Conservation (phyloP, 768 basidiomycete genomes). For the Clitopilus passeckerianus region DNA sequence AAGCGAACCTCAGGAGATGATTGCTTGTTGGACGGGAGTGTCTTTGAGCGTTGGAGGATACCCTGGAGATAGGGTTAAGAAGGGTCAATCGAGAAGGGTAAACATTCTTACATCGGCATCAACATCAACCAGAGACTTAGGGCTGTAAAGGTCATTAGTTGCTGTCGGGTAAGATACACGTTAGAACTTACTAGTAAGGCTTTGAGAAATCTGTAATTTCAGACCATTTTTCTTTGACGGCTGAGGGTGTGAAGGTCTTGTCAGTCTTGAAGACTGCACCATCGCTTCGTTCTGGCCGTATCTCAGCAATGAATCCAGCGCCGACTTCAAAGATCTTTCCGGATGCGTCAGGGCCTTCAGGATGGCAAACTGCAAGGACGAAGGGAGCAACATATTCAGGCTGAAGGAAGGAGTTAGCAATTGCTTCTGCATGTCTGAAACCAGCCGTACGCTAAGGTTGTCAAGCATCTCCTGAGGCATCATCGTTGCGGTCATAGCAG, state of each 20-base stretch:
- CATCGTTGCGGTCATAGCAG: conserved; percentile 91
- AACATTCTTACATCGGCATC: conserved; percentile 43
- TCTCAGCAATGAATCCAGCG: conserved; percentile 86
- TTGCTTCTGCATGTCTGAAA: background rate
- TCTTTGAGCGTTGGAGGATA: conserved; percentile 61
- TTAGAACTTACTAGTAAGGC: conserved; percentile 52
- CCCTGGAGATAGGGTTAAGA: conserved; percentile 21
- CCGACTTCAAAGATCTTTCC: conserved; percentile 91
- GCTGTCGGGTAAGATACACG: too few species aligned
- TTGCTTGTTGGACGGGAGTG: conserved; percentile 64
- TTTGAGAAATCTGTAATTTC: conserved; percentile 78
- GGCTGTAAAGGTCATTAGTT: conserved; percentile 37
- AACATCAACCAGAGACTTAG: conserved; percentile 56
- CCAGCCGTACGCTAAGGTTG: conserved; percentile 63
- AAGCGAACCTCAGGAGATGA: conserved; percentile 69
- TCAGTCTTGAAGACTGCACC: conserved; percentile 91
- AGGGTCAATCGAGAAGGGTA: background rate
- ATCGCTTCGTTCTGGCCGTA: conserved; percentile 89
- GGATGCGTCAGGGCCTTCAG: conserved; percentile 72
- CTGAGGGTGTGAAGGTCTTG: conserved; percentile 87
- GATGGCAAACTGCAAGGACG: conserved; percentile 83
- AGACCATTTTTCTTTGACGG: conserved; percentile 83
- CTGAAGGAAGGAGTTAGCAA: conserved; percentile 28
- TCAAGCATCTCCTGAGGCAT: conserved; percentile 93
- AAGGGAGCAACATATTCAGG: conserved; percentile 93